A percentile compares a stretch with the other conserved stretches of the same genome.
Evolutionary conservation across 2,329 filamentous ascomycete species (phyloP).

Genomic region (Arthrobotrys sinensis): DNA sequence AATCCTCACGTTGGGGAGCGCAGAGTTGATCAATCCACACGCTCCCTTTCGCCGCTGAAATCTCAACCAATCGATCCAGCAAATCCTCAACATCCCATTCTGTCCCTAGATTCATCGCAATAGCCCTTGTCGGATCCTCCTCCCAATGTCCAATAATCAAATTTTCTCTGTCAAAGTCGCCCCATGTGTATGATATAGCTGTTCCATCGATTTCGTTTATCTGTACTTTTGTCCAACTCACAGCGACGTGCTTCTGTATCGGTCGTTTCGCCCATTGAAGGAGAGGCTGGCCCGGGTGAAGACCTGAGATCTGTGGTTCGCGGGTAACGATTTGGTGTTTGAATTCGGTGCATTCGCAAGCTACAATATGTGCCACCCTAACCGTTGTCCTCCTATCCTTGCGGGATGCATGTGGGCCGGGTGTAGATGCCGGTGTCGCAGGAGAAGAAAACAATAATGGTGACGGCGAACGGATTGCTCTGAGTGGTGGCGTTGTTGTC

Average conservation of each 20-base stretch:
- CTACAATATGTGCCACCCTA: slow-evolving; percentile 44
- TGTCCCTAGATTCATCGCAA: slow-evolving; percentile 54
- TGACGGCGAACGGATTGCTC: slow-evolving; percentile 35
- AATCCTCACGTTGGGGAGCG: slow-evolving; percentile 52
- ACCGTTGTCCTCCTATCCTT: slow-evolving; percentile 54
- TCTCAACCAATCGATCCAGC: slow-evolving; percentile 50
- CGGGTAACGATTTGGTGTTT: slow-evolving; percentile 51
- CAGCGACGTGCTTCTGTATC: slow-evolving; percentile 50
- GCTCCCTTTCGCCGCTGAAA: slow-evolving; percentile 38
- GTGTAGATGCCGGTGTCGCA: slow-evolving; percentile 50
- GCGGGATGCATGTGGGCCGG: slow-evolving; percentile 46
- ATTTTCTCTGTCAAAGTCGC: slow-evolving; percentile 55
- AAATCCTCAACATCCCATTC: slow-evolving; percentile 59
- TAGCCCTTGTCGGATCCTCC: slow-evolving; percentile 53
- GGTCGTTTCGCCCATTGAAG: slow-evolving; percentile 59
- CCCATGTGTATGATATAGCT: slow-evolving; percentile 58
- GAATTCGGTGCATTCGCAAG: slow-evolving; percentile 46
- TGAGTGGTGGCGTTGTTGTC: slow-evolving; percentile 30
- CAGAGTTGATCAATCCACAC: slow-evolving; percentile 58
- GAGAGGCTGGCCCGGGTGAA: slow-evolving; percentile 54
- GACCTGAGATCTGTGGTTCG: slow-evolving; percentile 56
- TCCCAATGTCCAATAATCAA: slow-evolving; percentile 57
- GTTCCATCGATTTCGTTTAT: slow-evolving; percentile 49
- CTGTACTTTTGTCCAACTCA: slow-evolving; percentile 49
- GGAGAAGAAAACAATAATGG: slow-evolving; percentile 56